Percentiles rank a stretch among this genome's conserved stretches.
Evolutionary conservation across 768 basidiomycete species (phyloP).

Genomic region (Mycena vulgaris): DNA sequence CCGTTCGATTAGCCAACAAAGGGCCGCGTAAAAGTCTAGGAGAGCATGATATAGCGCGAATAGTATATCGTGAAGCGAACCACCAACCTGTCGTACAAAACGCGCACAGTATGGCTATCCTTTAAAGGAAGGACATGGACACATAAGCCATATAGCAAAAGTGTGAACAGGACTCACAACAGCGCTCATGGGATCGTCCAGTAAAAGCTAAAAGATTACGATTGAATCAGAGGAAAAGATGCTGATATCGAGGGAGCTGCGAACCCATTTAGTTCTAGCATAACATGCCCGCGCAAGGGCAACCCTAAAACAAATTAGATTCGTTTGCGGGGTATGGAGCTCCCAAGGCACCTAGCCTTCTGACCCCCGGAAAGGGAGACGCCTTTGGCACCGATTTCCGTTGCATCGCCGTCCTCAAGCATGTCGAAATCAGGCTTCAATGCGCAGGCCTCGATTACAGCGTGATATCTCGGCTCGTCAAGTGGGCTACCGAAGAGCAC

Average conservation of each 20-base stretch:
- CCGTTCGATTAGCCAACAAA: constrained; percentile 77
- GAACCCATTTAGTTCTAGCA: constrained; percentile 62
- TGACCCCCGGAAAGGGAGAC: constrained; percentile 62
- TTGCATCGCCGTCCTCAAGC: constrained; percentile 87
- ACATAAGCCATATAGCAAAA: background rate
- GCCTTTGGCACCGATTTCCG: constrained; percentile 84
- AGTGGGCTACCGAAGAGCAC: constrained; percentile 83
- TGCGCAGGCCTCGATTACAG: constrained; percentile 87
- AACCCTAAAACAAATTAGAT: constrained; percentile 53
- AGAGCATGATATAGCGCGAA: background rate
- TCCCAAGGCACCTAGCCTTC: constrained; percentile 70
- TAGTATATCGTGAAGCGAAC: background rate
- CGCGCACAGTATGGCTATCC: constrained; percentile 79
- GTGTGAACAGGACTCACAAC: constrained; percentile 58
- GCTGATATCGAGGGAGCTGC: no score
- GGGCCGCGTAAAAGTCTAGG: constrained; percentile 71
- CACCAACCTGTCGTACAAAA: constrained; percentile 67
- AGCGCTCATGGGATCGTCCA: constrained; percentile 75
- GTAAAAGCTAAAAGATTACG: no score
- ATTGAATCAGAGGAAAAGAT: no score
- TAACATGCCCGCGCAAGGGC: constrained; percentile 77
- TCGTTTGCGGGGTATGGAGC: background rate
- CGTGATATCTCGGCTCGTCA: constrained; percentile 81
- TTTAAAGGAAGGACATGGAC: constrained; percentile 43
- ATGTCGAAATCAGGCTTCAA: constrained; percentile 85